A percentile compares a stretch with the other conserved stretches of the same genome.
These are phyloP conservation scores for Yamadazyma siamensis DNA, from an alignment of 1,139 yeast genomes.

Conservation along the genomic window DNA sequence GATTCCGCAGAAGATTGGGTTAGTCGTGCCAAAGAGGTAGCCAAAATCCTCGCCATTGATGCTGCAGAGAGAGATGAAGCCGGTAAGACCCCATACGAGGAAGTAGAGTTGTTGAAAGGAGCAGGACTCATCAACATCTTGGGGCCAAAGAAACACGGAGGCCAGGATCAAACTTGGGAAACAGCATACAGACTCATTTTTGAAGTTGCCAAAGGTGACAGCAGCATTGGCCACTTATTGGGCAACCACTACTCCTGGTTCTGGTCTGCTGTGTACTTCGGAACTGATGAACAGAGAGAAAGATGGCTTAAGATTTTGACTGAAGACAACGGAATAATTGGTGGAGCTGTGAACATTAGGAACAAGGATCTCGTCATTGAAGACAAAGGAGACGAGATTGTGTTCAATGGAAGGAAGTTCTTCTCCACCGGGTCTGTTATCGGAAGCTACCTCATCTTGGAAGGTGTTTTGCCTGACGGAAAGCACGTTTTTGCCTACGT, in stretches of 20 bases:
- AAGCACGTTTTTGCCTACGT: constrained; percentile 1
- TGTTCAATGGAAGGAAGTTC: constrained; percentile 1
- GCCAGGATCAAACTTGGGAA: constrained; percentile 1
- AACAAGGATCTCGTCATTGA: background rate
- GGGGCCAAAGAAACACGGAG: constrained; percentile 1
- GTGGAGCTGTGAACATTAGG: constrained; percentile 1
- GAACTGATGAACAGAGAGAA: background rate
- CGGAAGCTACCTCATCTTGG: background rate
- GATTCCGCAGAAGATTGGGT: background rate
- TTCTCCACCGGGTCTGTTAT: constrained; percentile 1
- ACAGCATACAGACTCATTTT: background rate
- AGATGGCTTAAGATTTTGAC: background rate
- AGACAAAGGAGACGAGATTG: background rate
- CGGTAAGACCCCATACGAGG: background rate
- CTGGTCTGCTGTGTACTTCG: background rate
- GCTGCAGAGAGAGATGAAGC: background rate
- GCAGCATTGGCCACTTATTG: background rate
- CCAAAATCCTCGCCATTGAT: constrained; percentile 1
- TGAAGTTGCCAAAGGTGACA: constrained; percentile 1
- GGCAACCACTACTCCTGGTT: constrained; percentile 1
- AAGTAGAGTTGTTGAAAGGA: constrained; percentile 1
- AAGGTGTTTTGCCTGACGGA: background rate
- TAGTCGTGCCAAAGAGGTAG: background rate
- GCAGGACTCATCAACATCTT: constrained; percentile 1
- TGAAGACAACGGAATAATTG: background rate